Conservation (phyloP, 1,139 yeast genomes). For the Hansenula lynferdii region DNA sequence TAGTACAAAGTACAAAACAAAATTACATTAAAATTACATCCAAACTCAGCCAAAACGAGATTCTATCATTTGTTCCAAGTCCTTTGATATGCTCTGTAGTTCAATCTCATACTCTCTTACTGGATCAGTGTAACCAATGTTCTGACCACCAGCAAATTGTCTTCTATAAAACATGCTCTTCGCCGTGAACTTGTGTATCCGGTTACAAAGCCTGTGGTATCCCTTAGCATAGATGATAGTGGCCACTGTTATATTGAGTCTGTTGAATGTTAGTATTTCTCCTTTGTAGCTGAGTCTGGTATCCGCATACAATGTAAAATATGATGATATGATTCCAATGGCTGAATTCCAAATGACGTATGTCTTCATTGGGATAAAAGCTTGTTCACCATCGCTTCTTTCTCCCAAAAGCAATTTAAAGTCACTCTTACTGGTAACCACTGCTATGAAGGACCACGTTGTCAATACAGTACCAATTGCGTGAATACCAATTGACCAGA, state of each 20-base stretch:
- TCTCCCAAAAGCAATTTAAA: too few relatives aligned
- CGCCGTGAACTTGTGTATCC: conserved; percentile 1
- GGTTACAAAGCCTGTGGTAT: conserved; percentile 11
- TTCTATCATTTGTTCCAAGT: background rate
- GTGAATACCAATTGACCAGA: background rate
- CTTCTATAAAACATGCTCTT: background rate
- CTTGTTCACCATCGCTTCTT: too few relatives aligned
- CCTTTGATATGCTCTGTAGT: background rate
- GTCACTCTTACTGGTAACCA: too few relatives aligned
- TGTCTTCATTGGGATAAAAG: background rate
- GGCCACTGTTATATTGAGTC: too few relatives aligned
- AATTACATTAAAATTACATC: too few relatives aligned
- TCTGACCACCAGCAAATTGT: background rate
- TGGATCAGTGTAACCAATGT: too few relatives aligned
- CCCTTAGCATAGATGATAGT: conserved; percentile 7
- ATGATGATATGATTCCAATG: background rate
- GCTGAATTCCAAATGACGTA: background rate
- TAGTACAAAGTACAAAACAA: background rate
- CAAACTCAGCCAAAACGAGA: background rate
- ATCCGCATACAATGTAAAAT: conserved; percentile 1
- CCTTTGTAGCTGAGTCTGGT: too few relatives aligned
- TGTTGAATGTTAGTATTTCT: too few relatives aligned
- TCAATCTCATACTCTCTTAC: background rate
- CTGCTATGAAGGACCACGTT: background rate
- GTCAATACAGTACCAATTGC: background rate